Evolutionary conservation across 2,329 filamentous ascomycete genomes (phyloP).

Genomic region (Nemania diffusa): DNA sequence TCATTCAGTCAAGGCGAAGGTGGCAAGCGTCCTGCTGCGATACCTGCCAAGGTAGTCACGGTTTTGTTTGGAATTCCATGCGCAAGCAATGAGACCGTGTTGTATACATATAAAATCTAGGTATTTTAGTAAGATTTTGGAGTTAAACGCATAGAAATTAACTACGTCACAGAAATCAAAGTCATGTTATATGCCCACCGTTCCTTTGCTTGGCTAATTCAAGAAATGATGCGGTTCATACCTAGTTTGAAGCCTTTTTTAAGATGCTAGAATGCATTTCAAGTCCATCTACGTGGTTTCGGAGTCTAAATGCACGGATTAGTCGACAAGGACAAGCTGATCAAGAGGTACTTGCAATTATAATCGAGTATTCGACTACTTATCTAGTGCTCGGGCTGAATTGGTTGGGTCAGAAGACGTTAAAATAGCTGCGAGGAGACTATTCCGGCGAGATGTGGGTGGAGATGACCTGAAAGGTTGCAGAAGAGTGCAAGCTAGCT

Average conservation of each 20-base stretch:
- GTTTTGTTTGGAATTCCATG: not conserved
- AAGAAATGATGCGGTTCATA: not conserved
- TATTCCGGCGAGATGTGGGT: conserved; percentile 30
- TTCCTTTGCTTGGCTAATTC: not conserved
- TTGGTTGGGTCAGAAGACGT: conserved; percentile 33
- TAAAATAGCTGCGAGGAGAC: conserved; percentile 29
- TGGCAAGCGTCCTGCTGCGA: not conserved
- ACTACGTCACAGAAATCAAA: not conserved
- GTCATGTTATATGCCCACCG: not conserved
- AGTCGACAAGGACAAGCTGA: not conserved
- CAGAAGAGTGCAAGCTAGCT: not conserved
- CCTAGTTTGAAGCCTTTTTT: not conserved
- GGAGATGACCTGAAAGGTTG: conserved; percentile 23
- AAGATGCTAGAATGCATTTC: not conserved
- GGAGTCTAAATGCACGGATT: not conserved
- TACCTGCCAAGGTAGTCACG: not conserved
- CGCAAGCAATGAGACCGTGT: not conserved
- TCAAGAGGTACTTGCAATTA: not conserved
- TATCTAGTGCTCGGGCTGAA: conserved; percentile 1
- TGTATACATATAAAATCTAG: not conserved
- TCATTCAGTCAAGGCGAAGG: not conserved
- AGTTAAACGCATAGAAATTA: not conserved
- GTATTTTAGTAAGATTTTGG: not conserved
- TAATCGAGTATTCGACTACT: not conserved
- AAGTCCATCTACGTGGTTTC: not conserved